phyloP scores from a whole-genome alignment of 805 yeast genomes.

The Jamesozyma gamospora region DNA sequence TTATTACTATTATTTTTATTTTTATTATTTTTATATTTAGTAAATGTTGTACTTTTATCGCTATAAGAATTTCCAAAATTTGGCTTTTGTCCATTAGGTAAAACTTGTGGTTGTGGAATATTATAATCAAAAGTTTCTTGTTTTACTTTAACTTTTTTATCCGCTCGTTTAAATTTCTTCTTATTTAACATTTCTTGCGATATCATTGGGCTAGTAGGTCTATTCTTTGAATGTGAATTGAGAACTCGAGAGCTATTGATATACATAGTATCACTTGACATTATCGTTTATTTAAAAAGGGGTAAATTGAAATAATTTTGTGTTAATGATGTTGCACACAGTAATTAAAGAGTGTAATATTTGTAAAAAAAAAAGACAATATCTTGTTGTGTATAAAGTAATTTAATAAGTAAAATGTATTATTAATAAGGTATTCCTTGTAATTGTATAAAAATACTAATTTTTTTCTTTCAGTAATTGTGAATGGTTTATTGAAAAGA shows the following conservation, averaged over 20 bases:
- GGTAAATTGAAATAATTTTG: too few species aligned
- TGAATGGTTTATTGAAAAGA: too few species aligned
- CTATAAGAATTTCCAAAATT: conserved; percentile 20
- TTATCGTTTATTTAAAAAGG: too few species aligned
- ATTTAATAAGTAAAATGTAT: too few species aligned
- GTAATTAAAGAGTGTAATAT: too few species aligned
- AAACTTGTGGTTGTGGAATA: conserved; percentile 20
- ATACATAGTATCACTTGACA: conserved; percentile 29
- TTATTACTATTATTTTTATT: background rate
- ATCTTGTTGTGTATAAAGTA: too few species aligned
- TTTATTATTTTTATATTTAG: background rate
- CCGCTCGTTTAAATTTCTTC: conserved; percentile 2
- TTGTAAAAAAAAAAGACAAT: too few species aligned
- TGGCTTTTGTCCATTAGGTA: conserved; percentile 28
- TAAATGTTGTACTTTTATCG: background rate
- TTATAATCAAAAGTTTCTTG: conserved; percentile 3
- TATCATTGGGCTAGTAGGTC: background rate
- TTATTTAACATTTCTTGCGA: conserved; percentile 3
- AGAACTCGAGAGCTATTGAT: conserved; percentile 25
- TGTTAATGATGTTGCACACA: too few species aligned
- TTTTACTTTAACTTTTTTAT: background rate
- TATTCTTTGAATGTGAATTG: conserved; percentile 18
- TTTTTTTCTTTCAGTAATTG: too few species aligned
- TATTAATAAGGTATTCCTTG: too few species aligned
- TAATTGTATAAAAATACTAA: too few species aligned